phyloP scores from a whole-genome alignment of 2,329 filamentous ascomycete species.

The Emergomyces africanus region DNA sequence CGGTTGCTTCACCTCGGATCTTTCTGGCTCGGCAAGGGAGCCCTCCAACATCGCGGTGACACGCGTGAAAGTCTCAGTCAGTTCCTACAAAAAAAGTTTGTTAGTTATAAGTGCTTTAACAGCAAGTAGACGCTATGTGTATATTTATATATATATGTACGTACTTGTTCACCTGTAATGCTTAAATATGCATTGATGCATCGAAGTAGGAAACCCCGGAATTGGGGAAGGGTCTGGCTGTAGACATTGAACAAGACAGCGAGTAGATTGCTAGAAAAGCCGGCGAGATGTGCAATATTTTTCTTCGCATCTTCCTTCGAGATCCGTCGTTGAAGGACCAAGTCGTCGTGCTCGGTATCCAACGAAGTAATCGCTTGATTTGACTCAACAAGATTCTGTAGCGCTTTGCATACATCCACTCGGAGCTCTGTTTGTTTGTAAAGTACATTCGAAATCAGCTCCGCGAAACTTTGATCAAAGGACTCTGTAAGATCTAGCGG shows the following conservation, averaged over 20 bases:
- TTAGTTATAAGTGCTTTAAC: slow-evolving; percentile 5
- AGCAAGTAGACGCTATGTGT: not conserved
- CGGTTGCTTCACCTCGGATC: slow-evolving; percentile 49
- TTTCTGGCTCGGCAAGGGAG: slow-evolving; percentile 52
- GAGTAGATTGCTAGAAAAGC: slow-evolving; percentile 74
- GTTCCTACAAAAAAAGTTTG: slow-evolving; percentile 41
- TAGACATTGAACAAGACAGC: slow-evolving; percentile 99
- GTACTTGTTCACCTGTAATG: slow-evolving; percentile 55
- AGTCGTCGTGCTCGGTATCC: slow-evolving; percentile 54
- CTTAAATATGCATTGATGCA: slow-evolving; percentile 93
- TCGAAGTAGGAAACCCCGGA: slow-evolving; percentile 77
- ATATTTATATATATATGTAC: slow-evolving; percentile 17
- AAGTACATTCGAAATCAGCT: slow-evolving; percentile 78
- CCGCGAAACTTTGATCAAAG: slow-evolving; percentile 81
- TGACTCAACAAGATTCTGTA: slow-evolving; percentile 81
- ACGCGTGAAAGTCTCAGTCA: slow-evolving; percentile 77
- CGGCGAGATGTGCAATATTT: slow-evolving; percentile 69
- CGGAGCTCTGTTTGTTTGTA: slow-evolving; percentile 86
- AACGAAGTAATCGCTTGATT: slow-evolving; percentile 69
- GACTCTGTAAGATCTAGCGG: slow-evolving; percentile 63
- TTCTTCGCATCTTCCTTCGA: slow-evolving; percentile 60
- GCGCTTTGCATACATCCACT: slow-evolving; percentile 70
- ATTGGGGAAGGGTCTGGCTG: slow-evolving; percentile 87
- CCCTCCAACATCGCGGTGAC: slow-evolving; percentile 73
- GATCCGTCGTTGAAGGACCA: slow-evolving; percentile 66